Evolutionary conservation across 345 rosid species (phyloP).

Genomic region (Lepidium africanum): DNA sequence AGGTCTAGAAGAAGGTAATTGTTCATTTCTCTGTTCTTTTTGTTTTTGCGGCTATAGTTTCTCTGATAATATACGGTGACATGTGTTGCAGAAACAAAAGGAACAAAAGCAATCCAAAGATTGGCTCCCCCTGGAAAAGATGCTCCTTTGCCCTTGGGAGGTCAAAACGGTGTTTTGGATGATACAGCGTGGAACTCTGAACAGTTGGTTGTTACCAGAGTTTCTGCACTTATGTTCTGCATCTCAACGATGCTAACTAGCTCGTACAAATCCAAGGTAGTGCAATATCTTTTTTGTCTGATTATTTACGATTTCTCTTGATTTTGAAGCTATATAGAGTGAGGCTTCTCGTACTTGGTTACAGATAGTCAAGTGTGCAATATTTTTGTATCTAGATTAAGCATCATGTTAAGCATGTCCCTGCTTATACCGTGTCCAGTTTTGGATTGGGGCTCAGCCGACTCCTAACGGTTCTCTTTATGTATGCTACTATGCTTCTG

Average conservation of each 20-base stretch:
- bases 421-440: neutral
- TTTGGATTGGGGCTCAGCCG: neutral
- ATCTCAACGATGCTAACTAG: constrained; percentile 59
- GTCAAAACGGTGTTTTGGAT: constrained; percentile 35
- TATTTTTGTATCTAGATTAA: neutral
- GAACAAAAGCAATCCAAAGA: constrained; percentile 48
- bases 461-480: neutral
- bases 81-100: constrained; percentile 47
- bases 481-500: constrained; percentile 1
- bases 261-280: constrained; percentile 68
- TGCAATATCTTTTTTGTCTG: neutral
- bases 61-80: neutral
- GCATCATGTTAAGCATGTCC: neutral
- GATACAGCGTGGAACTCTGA: constrained; percentile 43
- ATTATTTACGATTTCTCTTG: neutral
- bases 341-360: neutral
- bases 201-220: constrained; percentile 34
- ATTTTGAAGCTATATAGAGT: neutral
- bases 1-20: constrained; percentile 79
- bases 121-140: constrained; percentile 69
- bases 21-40: neutral
- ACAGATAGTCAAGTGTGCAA: neutral
- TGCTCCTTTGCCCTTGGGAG: constrained; percentile 62
- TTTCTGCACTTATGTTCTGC: constrained; percentile 52
- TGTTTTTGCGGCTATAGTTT: constrained; percentile 1